A percentile compares a stretch with the other conserved stretches of the same genome.
Conservation (phyloP, 768 basidiomycete genomes). For the Russula brevipes region DNA sequence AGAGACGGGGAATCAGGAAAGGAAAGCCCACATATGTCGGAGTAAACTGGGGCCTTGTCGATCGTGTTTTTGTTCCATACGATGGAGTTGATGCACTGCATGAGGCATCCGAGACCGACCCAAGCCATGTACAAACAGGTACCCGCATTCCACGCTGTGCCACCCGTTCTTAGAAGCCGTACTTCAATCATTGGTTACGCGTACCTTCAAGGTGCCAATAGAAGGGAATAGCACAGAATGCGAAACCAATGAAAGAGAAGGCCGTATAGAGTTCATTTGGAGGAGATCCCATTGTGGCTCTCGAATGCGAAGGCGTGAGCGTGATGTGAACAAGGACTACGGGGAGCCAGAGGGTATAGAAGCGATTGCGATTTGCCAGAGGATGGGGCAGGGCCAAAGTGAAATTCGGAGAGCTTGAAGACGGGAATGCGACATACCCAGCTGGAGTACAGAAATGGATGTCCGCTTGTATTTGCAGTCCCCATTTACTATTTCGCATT, state of each 20-base stretch:
- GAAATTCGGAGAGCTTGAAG: too few relatives aligned
- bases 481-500: too few relatives aligned
- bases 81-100: slow-evolving; percentile 58
- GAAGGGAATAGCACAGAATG: slow-evolving; percentile 46
- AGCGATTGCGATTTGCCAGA: too few relatives aligned
- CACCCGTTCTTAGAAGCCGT: not conserved
- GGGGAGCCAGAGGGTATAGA: too few relatives aligned
- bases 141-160: slow-evolving; percentile 58
- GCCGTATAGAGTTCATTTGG: slow-evolving; percentile 29
- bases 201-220: slow-evolving; percentile 51
- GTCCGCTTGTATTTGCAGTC: too few relatives aligned
- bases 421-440: too few relatives aligned
- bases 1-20: not conserved
- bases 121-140: slow-evolving; percentile 71
- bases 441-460: too few relatives aligned
- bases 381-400: too few relatives aligned
- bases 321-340: too few relatives aligned
- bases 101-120: slow-evolving; percentile 54
- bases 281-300: not conserved
- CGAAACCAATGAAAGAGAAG: slow-evolving; percentile 43
- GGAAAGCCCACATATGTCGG: slow-evolving; percentile 47
- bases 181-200: not conserved
- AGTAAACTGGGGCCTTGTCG: slow-evolving; percentile 45
- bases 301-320: not conserved
- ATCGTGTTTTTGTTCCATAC: slow-evolving; percentile 62